These are phyloP conservation scores for Candida nonsorbophila DNA, from an alignment of 805 yeast genomes.

Conservation along the genomic window DNA sequence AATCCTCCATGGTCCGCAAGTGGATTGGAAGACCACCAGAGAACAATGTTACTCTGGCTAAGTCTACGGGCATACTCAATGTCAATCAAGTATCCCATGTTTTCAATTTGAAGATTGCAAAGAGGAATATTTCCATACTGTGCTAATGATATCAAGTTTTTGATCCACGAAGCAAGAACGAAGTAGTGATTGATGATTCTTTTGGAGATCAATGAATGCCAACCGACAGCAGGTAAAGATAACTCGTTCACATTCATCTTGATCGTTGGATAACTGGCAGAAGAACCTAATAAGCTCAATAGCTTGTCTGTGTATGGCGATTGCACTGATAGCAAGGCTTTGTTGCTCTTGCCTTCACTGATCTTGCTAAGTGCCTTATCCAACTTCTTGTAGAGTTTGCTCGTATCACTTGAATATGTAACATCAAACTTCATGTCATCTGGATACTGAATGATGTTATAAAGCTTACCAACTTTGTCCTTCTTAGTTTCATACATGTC, in stretches of 20 bases:
- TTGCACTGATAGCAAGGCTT: constrained; percentile 63
- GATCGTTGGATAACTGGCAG: constrained; percentile 58
- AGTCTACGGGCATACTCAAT: constrained; percentile 79
- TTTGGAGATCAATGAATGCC: constrained; percentile 68
- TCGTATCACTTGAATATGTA: constrained; percentile 47
- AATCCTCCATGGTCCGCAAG: constrained; percentile 81
- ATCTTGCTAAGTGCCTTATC: constrained; percentile 49
- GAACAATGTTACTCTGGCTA: constrained; percentile 55
- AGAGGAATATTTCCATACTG: constrained; percentile 77
- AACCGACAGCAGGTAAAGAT: constrained; percentile 67
- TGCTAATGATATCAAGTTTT: constrained; percentile 59
- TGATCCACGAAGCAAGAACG: constrained; percentile 68
- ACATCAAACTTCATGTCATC: constrained; percentile 50
- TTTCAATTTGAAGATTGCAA: constrained; percentile 77
- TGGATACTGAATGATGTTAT: constrained; percentile 49
- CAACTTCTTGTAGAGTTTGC: constrained; percentile 54
- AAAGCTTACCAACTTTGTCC: constrained; percentile 36
- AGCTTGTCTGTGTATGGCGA: constrained; percentile 57
- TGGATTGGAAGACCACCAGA: constrained; percentile 92
- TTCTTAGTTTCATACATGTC: constrained; percentile 47
- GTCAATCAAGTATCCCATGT: constrained; percentile 76
- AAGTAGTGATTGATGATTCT: constrained; percentile 67
- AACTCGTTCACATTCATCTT: constrained; percentile 55
- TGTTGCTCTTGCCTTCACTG: constrained; percentile 58
- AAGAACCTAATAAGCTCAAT: constrained; percentile 38